Evolutionary conservation across 768 basidiomycete species (phyloP).

Genomic region (Leucocoprinus leucothites): DNA sequence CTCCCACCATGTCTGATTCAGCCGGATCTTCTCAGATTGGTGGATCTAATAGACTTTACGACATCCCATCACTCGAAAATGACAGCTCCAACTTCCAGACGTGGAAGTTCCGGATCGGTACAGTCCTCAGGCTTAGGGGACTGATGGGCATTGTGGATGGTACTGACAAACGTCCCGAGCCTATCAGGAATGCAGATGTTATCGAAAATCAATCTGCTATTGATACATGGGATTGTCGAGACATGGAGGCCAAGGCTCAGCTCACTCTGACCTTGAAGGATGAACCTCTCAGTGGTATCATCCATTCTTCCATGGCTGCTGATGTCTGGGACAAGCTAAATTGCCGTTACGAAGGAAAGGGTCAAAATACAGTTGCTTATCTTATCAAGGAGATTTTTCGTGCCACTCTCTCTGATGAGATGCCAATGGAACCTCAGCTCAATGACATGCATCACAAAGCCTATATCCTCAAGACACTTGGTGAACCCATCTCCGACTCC

Average conservation of each 20-base stretch:
- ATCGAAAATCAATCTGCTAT: background rate
- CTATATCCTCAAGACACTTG: slow-evolving; percentile 13
- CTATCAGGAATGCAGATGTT: background rate
- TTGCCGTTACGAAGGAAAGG: slow-evolving; percentile 16
- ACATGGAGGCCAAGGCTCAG: slow-evolving; percentile 15
- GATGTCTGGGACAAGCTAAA: slow-evolving; percentile 17
- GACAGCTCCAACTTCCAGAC: slow-evolving; percentile 16
- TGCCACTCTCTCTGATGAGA: slow-evolving; percentile 14
- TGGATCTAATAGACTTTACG: slow-evolving; percentile 15
- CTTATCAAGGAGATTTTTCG: slow-evolving; percentile 16
- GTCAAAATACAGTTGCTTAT: slow-evolving; percentile 12
- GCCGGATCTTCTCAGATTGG: background rate
- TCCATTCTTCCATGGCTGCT: slow-evolving; percentile 11
- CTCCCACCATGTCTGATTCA: background rate
- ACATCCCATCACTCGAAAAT: slow-evolving; percentile 16
- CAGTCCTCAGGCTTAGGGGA: slow-evolving; percentile 8
- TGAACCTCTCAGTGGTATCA: slow-evolving; percentile 16
- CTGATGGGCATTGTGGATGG: slow-evolving; percentile 7
- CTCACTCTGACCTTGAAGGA: slow-evolving; percentile 18
- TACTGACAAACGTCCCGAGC: background rate
- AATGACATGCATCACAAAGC: slow-evolving; percentile 15
- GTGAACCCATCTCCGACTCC: slow-evolving; percentile 6
- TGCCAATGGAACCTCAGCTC: slow-evolving; percentile 15
- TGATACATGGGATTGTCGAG: slow-evolving; percentile 2
- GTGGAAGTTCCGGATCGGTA: slow-evolving; percentile 15